These are phyloP conservation scores for Fibroporia radiculosa DNA, from an alignment of 768 basidiomycete genomes.

Conservation along the genomic window DNA sequence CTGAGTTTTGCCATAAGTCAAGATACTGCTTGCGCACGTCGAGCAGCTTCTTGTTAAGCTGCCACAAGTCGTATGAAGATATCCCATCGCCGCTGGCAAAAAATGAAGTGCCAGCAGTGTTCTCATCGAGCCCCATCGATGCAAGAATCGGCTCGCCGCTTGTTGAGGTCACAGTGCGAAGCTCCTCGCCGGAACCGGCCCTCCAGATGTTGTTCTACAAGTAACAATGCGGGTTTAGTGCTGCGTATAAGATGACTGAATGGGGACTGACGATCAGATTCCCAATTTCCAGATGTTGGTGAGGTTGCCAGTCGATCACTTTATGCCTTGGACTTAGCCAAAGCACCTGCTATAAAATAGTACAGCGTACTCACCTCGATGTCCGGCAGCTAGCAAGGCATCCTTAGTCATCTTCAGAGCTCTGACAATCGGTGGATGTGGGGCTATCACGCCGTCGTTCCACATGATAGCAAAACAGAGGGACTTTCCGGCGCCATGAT, in stretches of 20 bases:
- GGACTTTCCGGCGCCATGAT: constrained; percentile 36
- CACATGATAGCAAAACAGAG: constrained; percentile 55
- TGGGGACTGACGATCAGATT: constrained; percentile 30
- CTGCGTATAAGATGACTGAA: background rate
- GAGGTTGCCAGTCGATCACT: constrained; percentile 64
- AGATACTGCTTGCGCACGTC: constrained; percentile 50
- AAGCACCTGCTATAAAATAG: background rate
- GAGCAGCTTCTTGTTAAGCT: constrained; percentile 45
- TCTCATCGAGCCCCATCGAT: constrained; percentile 15
- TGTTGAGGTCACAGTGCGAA: constrained; percentile 6
- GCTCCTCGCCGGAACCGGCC: constrained; percentile 16
- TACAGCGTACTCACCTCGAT: constrained; percentile 40
- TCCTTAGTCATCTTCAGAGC: constrained; percentile 49
- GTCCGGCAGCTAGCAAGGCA: constrained; percentile 54
- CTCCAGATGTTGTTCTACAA: constrained; percentile 17
- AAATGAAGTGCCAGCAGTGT: constrained; percentile 16
- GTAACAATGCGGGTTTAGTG: background rate
- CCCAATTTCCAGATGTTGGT: constrained; percentile 42
- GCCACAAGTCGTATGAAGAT: constrained; percentile 61
- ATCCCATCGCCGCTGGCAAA: constrained; percentile 22
- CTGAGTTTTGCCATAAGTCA: constrained; percentile 54
- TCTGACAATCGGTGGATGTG: constrained; percentile 58
- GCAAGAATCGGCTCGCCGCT: constrained; percentile 20
- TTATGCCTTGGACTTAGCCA: no score
- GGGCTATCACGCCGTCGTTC: constrained; percentile 53